A percentile compares a stretch with the other conserved stretches of the same genome.
Evolutionary conservation across 768 basidiomycete genomes (phyloP).

Genomic region (Pleurotus cornucopiae): DNA sequence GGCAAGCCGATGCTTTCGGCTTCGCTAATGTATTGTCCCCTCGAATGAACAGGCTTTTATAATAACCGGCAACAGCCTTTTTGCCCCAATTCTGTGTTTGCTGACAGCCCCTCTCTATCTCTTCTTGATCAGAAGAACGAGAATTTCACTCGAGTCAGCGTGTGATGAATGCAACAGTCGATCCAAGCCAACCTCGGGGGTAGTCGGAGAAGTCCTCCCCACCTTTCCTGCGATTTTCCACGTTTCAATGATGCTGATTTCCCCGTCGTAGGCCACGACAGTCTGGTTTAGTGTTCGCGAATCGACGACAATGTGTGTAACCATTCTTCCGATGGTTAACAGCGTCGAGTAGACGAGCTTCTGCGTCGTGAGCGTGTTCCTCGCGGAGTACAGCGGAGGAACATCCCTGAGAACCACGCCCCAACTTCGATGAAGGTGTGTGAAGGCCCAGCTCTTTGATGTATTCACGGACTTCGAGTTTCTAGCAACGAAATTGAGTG

Average conservation of each 20-base stretch:
- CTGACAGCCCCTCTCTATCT: not conserved
- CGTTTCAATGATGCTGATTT: not conserved
- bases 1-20: not conserved
- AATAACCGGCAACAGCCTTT: not conserved
- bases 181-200: not conserved
- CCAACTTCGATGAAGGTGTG: conserved; percentile 1
- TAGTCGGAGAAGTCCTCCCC: not conserved
- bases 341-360: not conserved
- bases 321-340: not conserved
- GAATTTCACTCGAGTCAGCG: too few species aligned
- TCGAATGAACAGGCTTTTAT: not conserved
- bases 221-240: not conserved
- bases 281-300: not conserved
- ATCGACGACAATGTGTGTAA: not conserved
- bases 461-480: not conserved
- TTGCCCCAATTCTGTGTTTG: not conserved
- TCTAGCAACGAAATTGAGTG: not conserved
- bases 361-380: not conserved
- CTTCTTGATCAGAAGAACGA: not conserved
- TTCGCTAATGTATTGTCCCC: not conserved
- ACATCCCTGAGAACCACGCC: not conserved
- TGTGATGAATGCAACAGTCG: not conserved
- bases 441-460: not conserved
- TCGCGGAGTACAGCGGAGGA: not conserved
- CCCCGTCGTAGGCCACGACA: not conserved